Percentiles rank a stretch among this genome's conserved stretches.
Conservation (phyloP, 768 basidiomycete genomes). For the Lentinula lateritia region DNA sequence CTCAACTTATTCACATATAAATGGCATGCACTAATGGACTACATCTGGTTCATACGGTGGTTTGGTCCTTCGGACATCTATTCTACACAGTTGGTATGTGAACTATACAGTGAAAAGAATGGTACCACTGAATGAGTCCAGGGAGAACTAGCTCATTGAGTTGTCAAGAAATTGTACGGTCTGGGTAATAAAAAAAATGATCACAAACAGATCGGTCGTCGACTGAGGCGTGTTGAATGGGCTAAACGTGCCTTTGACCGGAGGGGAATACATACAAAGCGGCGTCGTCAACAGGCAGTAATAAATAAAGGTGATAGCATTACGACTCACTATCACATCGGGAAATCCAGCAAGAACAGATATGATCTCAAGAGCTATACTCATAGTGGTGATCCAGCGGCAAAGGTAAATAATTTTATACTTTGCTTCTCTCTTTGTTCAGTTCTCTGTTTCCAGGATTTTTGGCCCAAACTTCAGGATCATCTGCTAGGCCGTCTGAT, state of each 20-base stretch:
- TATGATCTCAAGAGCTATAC: too few relatives aligned
- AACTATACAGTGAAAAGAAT: too few relatives aligned
- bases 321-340: not conserved
- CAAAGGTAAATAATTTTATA: not conserved
- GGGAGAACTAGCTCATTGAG: slow-evolving; percentile 33
- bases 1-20: slow-evolving; percentile 26
- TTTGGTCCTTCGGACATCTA: slow-evolving; percentile 33
- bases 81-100: slow-evolving; percentile 28
- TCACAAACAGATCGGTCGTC: not conserved
- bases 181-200: slow-evolving; percentile 24
- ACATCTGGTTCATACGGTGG: slow-evolving; percentile 14
- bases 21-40: slow-evolving; percentile 27
- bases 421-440: too few relatives aligned
- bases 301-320: slow-evolving; percentile 19
- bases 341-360: not conserved
- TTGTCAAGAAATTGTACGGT: slow-evolving; percentile 28
- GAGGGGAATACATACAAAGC: not conserved
- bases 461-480: slow-evolving; percentile 21
- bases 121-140: too few relatives aligned
- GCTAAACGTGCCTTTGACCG: not conserved
- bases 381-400: not conserved
- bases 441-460: slow-evolving; percentile 20
- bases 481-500: slow-evolving; percentile 21
- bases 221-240: not conserved
- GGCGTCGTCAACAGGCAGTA: slow-evolving; percentile 4